Conservation (phyloP, 2,329 filamentous ascomycete genomes). For the Fonsecaea erecta region DNA sequence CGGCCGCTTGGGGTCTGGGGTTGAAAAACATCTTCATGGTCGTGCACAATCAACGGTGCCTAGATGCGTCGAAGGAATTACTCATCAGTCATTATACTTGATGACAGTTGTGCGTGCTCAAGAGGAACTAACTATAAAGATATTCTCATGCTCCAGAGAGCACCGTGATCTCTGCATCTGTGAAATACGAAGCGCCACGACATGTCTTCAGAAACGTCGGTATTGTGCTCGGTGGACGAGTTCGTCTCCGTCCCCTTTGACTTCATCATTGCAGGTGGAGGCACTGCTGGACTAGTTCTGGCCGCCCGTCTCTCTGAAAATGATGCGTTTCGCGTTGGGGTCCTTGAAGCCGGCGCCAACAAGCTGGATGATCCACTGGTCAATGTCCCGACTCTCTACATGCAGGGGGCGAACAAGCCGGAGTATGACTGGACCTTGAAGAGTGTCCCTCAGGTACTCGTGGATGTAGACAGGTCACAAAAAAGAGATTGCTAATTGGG, state of each 20-base stretch:
- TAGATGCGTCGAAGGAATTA: too few relatives aligned
- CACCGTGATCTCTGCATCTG: not conserved
- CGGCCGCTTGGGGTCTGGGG: too few relatives aligned
- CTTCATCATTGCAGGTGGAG: constrained; percentile 57
- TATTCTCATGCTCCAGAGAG: not conserved
- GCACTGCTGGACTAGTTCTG: constrained; percentile 58
- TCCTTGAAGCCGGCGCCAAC: constrained; percentile 51
- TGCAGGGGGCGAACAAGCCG: constrained; percentile 36
- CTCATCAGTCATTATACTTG: too few relatives aligned
- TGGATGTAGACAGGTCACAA: constrained; percentile 23
- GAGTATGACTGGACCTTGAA: constrained; percentile 45
- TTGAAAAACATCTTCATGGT: too few relatives aligned
- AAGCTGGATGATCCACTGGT: constrained; percentile 38
- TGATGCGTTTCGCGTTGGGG: constrained; percentile 44
- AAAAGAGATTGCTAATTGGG: constrained; percentile 23
- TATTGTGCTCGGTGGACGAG: constrained; percentile 41
- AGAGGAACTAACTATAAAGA: too few relatives aligned
- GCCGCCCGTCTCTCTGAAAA: constrained; percentile 55
- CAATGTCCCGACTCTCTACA: constrained; percentile 36
- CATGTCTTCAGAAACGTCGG: constrained; percentile 24
- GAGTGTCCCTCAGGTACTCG: constrained; percentile 39
- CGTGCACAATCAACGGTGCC: too few relatives aligned
- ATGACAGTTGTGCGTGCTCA: too few relatives aligned
- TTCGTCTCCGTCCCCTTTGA: constrained; percentile 22
- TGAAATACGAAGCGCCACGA: not conserved